phyloP scores from a whole-genome alignment of 176 grass and related monocot genomes.

The Saccharum officinarum region DNA sequence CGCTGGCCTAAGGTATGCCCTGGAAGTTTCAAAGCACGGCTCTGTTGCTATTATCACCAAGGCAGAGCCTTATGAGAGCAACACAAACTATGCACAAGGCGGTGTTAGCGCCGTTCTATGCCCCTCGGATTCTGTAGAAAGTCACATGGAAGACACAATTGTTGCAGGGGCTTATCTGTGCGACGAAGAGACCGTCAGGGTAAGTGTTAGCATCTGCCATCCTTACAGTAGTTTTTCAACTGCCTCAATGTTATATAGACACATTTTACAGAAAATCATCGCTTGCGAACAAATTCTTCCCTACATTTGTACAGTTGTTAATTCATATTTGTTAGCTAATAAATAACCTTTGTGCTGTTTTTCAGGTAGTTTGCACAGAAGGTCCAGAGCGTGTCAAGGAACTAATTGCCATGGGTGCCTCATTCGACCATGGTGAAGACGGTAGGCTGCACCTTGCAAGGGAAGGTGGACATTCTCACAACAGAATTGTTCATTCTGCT shows the following conservation, averaged over 20 bases:
- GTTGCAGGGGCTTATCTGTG: conserved; percentile 95
- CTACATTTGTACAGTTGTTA: background rate
- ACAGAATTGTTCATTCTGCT: conserved; percentile 93
- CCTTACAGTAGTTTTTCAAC: background rate
- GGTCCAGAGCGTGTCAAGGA: conserved; percentile 93
- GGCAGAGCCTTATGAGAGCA: conserved; percentile 95
- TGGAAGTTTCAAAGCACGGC: conserved; percentile 92
- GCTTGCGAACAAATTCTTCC: background rate
- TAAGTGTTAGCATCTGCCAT: conserved; percentile 42
- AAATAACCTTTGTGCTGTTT: background rate
- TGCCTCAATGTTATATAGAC: background rate
- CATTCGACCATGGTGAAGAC: conserved; percentile 94
- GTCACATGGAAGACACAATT: conserved; percentile 96
- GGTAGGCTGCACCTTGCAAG: conserved; percentile 89
- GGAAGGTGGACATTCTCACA: conserved; percentile 98
- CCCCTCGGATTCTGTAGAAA: conserved; percentile 92
- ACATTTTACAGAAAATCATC: background rate
- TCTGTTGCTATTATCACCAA: conserved; percentile 93
- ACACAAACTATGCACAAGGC: conserved; percentile 98
- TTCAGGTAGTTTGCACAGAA: conserved; percentile 96
- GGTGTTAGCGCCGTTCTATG: conserved; percentile 96
- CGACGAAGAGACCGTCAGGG: conserved; percentile 90
- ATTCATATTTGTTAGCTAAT: background rate
- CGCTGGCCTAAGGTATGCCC: conserved; percentile 90
- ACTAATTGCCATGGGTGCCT: conserved; percentile 91